Base-by-base conservation (phyloP, 73 alveolate genomes). In the Blepharisma stoltei region DNA sequence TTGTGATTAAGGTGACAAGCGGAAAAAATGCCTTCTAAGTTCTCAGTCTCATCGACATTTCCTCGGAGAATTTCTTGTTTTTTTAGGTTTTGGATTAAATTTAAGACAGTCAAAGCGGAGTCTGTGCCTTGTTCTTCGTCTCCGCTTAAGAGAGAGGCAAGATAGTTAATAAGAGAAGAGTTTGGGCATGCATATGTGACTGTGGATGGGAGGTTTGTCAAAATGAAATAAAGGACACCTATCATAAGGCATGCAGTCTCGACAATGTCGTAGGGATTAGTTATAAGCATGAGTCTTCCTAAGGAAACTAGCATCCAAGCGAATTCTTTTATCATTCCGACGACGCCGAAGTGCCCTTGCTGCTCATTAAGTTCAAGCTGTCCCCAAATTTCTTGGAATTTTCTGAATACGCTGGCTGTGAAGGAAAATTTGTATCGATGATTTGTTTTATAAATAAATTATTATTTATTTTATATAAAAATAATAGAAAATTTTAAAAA, bases 1-100 rank as follows among this genome's bases (percentile, higher is more conserved):
- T 60, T 60, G 46, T 60, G 18, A 60, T n/a, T n/a, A n/a, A 60
- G 37, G 46, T 60, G 73, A 60, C 46, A 8, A 8, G 73, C 38
- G 0, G 65, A 11, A 60, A 60, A 60, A 38, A 60, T 25, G 3
- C 73, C 73, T 20, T 60, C 73, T 8, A 60, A 60, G 46, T 60
- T 60, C 5, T 60, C 73, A 14, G 73, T 14, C 41, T 32, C 41
- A 3, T 32, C 41, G 41, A 32, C 41, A 60, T 14, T 9, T 18
- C 49, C 14, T 60, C 38, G 38, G 0, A 60, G 14, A 60, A 60
- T 14, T 20, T 60, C 73, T 2, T n/a, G n/a, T 60, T n/a, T 20
- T 60, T 60, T 60, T 18, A 60, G 46, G 14, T 14, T 14, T 5
- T 14, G 48, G 18, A 60, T 25, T n/a, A 60, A 60, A 20, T n/a